Base-by-base conservation (phyloP, 2,329 filamentous ascomycete species). In the Aspergillus alliaceus region DNA sequence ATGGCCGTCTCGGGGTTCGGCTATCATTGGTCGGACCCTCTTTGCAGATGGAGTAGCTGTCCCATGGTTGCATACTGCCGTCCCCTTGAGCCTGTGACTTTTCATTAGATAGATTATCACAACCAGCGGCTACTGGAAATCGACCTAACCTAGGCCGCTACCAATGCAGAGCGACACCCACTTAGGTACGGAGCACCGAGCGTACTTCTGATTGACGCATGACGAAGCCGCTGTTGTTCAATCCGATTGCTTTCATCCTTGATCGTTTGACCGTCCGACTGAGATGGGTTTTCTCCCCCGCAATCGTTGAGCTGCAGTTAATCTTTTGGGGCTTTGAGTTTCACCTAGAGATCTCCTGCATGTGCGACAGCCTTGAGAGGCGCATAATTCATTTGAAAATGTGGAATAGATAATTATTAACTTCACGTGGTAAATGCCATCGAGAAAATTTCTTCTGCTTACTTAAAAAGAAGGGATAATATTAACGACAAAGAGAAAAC, bases 41-140 rank as follows among this genome's bases (percentile, higher is more conserved):
- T 12, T 32, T 31, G 11, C 29, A 24, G 11, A 48, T 48, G 44
- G 44, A 39, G 32, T 18, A 29, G 22, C 15, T 40, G 24, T 57
- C 32, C 56, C 56, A 58, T 37, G 56, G 56, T 54, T 58, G 52
- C 46, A 54, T 15, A 25, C 37, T 29, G 15, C 32, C 22, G 40
- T 57, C 50, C 50, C 46, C 49, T 44, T 37, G 34, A 34, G 49
- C 29, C 44, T 34, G 29, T 18, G 27, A n/a, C 44, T 31, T n/a
- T 20, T 8, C 3, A n/a, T n/a, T n/a, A 18, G 11, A n/a, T 2
- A 25, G 31, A 31, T 47, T 20, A 5, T 20, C 11, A 29, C 31
- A 25, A 27, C n/a, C 25, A n/a, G 44, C 44, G 25, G 25, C 24
- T 47, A 27, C 42, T n/a, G 44, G 44, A 47, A 47, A 47, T 47